Base-by-base conservation (phyloP, 257 asterid genomes). In the Gentiana dahurica region DNA sequence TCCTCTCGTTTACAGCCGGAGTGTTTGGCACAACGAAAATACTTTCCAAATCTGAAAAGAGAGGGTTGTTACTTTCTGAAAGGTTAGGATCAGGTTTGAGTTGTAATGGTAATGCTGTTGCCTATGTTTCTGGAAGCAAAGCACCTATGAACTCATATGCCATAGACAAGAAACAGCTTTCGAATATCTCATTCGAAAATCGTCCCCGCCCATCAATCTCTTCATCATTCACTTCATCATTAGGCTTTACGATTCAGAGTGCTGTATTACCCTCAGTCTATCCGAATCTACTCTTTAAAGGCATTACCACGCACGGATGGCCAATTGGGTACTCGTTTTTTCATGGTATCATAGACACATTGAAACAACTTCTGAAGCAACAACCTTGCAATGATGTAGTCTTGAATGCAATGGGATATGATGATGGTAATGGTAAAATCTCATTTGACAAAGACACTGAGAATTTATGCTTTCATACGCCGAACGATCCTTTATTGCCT, bases 171-270 rank as follows among this genome's bases (percentile, higher is more conserved):
- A 65, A 63, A 34, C 72, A 71, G 12, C 53, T 78, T 44, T 24
- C 79, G 0, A 58, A 50, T 1, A 47, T 65, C 5, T 71, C 85
- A 1, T 71, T 81, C 54, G 70, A 64, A 49, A 74, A 78, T 57
- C 81, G 85, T 24, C 89, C 85, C 24, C 85, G 89, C 9, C 82
- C 89, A 35, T 71, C 85, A 24, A 81, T 81, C 61, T 70, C 89
- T 54, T 78, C 85, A 37, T 71, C 82, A 8, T 71, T 68, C n/a
- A 64, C 67, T 66, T 81, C 89, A 37, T 81, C 85, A 41, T 45
- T 68, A 63, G 89, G 89, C 12, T 75, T 81, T 73, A 73, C 81
- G 56, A 48, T 61, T 53, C 24, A 24, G 85, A 71, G 81, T 67
- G 81, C 89, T 32, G 73, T 81, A 10, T 47, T 78, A 43, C 89